phyloP scores from a whole-genome alignment of 306 rosid genomes.

The Vachellia collinsii region DNA sequence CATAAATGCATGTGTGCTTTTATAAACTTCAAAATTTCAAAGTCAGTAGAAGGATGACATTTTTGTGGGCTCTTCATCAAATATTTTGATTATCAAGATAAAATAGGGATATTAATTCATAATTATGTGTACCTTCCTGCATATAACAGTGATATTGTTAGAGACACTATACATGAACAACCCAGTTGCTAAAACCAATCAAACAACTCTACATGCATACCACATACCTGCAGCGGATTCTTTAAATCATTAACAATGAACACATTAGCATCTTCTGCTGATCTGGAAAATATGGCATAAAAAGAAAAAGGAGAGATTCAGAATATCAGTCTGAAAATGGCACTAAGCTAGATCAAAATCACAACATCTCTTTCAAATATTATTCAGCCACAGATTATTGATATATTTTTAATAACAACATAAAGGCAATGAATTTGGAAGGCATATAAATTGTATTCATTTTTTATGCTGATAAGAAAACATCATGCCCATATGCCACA shows the following conservation, averaged over 20 bases:
- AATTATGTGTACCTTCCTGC: slow-evolving; percentile 19
- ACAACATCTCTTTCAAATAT: neutral
- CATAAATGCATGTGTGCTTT: neutral
- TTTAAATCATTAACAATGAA: slow-evolving; percentile 88
- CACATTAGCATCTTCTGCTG: slow-evolving; percentile 86
- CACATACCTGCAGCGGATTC: slow-evolving; percentile 87
- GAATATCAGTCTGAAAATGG: slow-evolving; percentile 19
- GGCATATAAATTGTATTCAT: neutral
- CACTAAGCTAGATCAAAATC: slow-evolving; percentile 22
- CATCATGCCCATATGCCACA: neutral
- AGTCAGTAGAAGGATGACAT: neutral
- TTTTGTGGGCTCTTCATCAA: neutral
- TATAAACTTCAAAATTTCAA: neutral
- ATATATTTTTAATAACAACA: slow-evolving; percentile 9
- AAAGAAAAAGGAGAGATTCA: slow-evolving; percentile 30
- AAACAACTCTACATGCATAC: slow-evolving; percentile 26
- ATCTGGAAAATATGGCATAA: slow-evolving; percentile 57
- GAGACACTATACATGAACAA: slow-evolving; percentile 16
- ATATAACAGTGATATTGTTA: slow-evolving; percentile 13
- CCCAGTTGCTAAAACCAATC: slow-evolving; percentile 19
- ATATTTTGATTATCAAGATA: slow-evolving; percentile 25
- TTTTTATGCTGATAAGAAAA: neutral
- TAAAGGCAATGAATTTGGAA: slow-evolving; percentile 3
- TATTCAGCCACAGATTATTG: neutral
- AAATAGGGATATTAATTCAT: slow-evolving; percentile 9